These are phyloP conservation scores for Backusella macrospora DNA, from an alignment of 192 early-diverging fungal genomes.

Conservation along the genomic window DNA sequence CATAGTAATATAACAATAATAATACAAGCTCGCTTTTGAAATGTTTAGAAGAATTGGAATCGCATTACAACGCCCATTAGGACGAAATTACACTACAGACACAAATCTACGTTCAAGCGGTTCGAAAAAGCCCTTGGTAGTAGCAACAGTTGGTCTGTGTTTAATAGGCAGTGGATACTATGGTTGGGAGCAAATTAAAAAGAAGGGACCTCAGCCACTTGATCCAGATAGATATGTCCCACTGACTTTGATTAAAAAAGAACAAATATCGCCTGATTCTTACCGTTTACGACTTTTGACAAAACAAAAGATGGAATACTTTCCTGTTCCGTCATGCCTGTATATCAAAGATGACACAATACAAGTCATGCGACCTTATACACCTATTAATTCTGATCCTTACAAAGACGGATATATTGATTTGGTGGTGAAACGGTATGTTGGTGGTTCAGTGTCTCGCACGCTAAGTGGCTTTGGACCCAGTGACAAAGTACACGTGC, in stretches of 20 bases:
- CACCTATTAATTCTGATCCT: constrained; percentile 59
- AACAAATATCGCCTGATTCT: constrained; percentile 53
- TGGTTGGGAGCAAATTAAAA: background rate
- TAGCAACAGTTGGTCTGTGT: background rate
- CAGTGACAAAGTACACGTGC: constrained; percentile 63
- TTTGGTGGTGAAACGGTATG: constrained; percentile 68
- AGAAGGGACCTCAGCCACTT: constrained; percentile 20
- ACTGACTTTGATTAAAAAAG: constrained; percentile 49
- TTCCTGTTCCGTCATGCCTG: constrained; percentile 59
- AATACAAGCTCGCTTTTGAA: background rate
- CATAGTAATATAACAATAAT: no score
- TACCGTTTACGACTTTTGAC: constrained; percentile 58
- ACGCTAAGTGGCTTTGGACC: constrained; percentile 55
- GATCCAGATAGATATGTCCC: constrained; percentile 54
- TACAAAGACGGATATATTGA: constrained; percentile 56
- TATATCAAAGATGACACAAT: constrained; percentile 73
- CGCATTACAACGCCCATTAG: background rate
- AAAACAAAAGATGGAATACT: constrained; percentile 25
- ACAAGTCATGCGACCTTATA: constrained; percentile 71
- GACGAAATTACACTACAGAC: background rate
- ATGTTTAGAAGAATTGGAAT: constrained; percentile 12
- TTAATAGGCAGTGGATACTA: background rate
- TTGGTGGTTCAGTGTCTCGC: constrained; percentile 65
- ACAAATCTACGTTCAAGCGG: background rate
- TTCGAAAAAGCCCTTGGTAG: background rate